Evolutionary conservation across 495 filamentous ascomycete species (phyloP), one percentile per base, ranked within the genome.

Genomic region (Hypoxylon trugodes): DNA sequence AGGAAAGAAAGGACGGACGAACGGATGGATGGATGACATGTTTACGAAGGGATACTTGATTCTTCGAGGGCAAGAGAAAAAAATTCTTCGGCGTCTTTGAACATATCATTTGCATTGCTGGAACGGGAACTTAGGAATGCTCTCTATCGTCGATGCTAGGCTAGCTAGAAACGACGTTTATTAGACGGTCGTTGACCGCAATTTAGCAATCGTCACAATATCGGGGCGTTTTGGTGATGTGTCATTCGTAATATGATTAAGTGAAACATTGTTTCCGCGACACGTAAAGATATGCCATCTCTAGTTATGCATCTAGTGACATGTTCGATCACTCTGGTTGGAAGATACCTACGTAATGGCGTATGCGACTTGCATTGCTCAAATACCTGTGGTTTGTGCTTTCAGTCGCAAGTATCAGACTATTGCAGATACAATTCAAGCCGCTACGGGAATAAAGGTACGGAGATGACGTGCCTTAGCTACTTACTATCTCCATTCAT

Each of bases 11-110:
- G 28, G 49, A 58, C 26, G 25, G 56, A 26, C 32, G n/a, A n/a
- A 40, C 33, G 33, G 55, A 24, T 26, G 26, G 53, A 42, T 24
- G 65, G 33, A 12, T 65, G 43, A 46, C 12, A 52, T 45, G 42
- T 47, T n/a, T 25, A 60, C 49, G 55, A 59, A 28, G 37, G 32
- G 26, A 45, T 1, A 40, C n/a, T n/a, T 15, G 50, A 26, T 33
- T 33, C 12, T 8, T 41, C 51, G 58, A 54, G 57, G 66, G 59
- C 62, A 19, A 30, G 33, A 37, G 32, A 21, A 40, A 42, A 52
- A 50, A 43, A 28, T 67, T 61, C 65, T 59, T 50, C 58, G 58
- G 70, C 70, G 70, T 72, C 66, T 69, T 69, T 70, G 67, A 70
- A 68, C 59, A 69, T 66, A 49, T 66, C 61, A 72, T 70, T 70